A percentile compares a stretch with the other conserved stretches of the same genome.
These are phyloP conservation scores for Ilyonectria mors-panacis DNA, from an alignment of 2,329 filamentous ascomycete species.

Conservation along the genomic window DNA sequence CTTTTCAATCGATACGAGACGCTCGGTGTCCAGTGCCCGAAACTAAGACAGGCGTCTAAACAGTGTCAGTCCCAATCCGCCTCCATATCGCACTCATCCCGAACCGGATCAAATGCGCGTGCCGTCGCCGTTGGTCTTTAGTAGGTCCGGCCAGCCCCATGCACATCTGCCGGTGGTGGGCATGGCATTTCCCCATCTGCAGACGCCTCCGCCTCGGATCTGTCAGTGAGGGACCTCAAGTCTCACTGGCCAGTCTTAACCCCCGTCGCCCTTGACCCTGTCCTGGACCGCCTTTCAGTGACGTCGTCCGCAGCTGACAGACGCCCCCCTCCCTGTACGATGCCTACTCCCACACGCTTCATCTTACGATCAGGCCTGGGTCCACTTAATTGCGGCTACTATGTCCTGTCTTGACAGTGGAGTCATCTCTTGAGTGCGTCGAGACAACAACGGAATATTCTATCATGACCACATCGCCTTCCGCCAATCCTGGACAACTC, in stretches of 20 bases:
- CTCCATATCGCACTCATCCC: neutral
- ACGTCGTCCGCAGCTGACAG: conserved; percentile 36
- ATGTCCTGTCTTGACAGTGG: conserved; percentile 30
- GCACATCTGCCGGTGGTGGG: conserved; percentile 45
- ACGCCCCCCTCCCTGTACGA: conserved; percentile 15
- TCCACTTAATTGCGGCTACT: conserved; percentile 32
- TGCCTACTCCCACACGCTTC: conserved; percentile 16
- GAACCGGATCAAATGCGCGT: conserved; percentile 1
- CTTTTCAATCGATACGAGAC: conserved; percentile 21
- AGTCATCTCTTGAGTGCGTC: conserved; percentile 29
- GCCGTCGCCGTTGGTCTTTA: conserved; percentile 42
- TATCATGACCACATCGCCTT: conserved; percentile 19
- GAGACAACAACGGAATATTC: conserved; percentile 27
- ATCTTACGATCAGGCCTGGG: conserved; percentile 39
- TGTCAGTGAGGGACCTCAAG: conserved; percentile 31
- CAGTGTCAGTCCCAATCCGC: conserved; percentile 6
- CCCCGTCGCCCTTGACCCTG: conserved; percentile 23
- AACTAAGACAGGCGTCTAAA: neutral
- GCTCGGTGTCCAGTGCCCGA: conserved; percentile 19
- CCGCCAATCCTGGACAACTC: conserved; percentile 16
- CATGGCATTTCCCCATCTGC: conserved; percentile 46
- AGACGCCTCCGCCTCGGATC: conserved; percentile 43
- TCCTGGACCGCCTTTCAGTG: conserved; percentile 28
- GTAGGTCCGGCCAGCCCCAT: conserved; percentile 29
- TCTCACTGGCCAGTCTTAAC: conserved; percentile 20